These are phyloP conservation scores for Fagus crenata DNA, from an alignment of 306 rosid genomes.

Conservation along the genomic window DNA sequence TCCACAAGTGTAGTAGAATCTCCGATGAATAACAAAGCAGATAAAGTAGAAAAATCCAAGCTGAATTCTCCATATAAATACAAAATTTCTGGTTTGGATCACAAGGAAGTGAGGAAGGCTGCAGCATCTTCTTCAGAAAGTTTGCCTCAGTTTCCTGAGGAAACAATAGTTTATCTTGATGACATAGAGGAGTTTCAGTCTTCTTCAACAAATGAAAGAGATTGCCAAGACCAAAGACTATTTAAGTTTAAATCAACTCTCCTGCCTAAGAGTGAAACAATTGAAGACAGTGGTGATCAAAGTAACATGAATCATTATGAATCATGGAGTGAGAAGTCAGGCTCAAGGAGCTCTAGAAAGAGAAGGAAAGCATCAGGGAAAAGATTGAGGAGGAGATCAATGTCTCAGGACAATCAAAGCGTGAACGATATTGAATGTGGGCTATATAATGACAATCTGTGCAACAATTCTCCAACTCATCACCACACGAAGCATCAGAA, in stretches of 20 bases:
- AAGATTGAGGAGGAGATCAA: constrained; percentile 53
- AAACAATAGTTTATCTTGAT: constrained; percentile 42
- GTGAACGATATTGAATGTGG: constrained; percentile 44
- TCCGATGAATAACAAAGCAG: constrained; percentile 28
- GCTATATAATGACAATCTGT: constrained; percentile 44
- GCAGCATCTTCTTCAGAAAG: constrained; percentile 36
- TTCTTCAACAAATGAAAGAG: constrained; percentile 33
- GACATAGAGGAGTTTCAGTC: constrained; percentile 54
- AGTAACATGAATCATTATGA: constrained; percentile 18
- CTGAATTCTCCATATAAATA: constrained; percentile 9
- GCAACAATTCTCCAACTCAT: constrained; percentile 25
- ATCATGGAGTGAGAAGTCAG: constrained; percentile 41
- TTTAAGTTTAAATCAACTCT: constrained; percentile 47
- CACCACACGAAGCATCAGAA: constrained; percentile 34
- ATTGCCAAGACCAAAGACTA: constrained; percentile 50
- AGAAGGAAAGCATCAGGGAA: constrained; percentile 34
- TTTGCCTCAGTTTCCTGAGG: constrained; percentile 32
- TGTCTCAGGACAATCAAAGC: constrained; percentile 37
- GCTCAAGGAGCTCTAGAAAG: constrained; percentile 35
- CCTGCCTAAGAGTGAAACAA: constrained; percentile 19
- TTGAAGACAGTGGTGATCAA: constrained; percentile 19
- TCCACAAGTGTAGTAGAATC: constrained; percentile 27
- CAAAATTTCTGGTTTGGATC: constrained; percentile 9
- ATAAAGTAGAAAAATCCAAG: constrained; percentile 17
- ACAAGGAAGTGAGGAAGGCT: constrained; percentile 20